These are phyloP conservation scores for Verticillium longisporum DNA, from an alignment of 2,329 filamentous ascomycete species.

Conservation along the genomic window DNA sequence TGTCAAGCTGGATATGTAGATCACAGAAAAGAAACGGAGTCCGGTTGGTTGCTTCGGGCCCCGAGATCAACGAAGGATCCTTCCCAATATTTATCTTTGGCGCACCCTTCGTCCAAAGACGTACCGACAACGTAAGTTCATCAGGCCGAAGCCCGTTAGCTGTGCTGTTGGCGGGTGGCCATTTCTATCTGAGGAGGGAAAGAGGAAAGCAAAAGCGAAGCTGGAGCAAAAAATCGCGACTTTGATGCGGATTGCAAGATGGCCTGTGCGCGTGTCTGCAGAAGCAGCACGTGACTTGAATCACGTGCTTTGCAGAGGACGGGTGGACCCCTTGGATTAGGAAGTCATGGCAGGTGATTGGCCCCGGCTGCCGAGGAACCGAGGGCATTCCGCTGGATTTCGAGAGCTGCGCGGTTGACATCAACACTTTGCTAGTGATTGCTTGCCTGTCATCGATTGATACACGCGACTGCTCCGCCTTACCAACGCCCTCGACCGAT, in stretches of 20 bases:
- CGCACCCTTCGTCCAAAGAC: slow-evolving; percentile 11
- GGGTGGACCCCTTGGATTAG: slow-evolving; percentile 18
- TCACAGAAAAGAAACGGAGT: slow-evolving; percentile 14
- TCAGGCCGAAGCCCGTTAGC: slow-evolving; percentile 6
- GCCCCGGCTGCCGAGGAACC: slow-evolving; percentile 36
- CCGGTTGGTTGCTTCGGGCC: slow-evolving; percentile 9
- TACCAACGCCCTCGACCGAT: not conserved
- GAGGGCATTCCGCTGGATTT: slow-evolving; percentile 15
- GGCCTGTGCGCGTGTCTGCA: slow-evolving; percentile 3
- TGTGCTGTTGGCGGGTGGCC: slow-evolving; percentile 11
- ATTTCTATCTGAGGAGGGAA: slow-evolving; percentile 12
- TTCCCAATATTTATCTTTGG: slow-evolving; percentile 12
- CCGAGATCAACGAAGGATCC: slow-evolving; percentile 16
- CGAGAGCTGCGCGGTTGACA: slow-evolving; percentile 7
- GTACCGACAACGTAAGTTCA: slow-evolving; percentile 8
- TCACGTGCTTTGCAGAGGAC: not conserved
- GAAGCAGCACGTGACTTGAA: not conserved
- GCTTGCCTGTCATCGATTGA: not conserved
- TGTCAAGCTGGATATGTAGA: slow-evolving; percentile 7
- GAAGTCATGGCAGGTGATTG: slow-evolving; percentile 32
- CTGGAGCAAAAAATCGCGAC: not conserved
- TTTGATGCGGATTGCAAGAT: not conserved
- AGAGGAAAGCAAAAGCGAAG: slow-evolving; percentile 2
- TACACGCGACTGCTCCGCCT: not conserved
- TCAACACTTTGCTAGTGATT: slow-evolving; percentile 7